Conservation (phyloP, 805 yeast species). For the Saccharomycopsis amapae region DNA sequence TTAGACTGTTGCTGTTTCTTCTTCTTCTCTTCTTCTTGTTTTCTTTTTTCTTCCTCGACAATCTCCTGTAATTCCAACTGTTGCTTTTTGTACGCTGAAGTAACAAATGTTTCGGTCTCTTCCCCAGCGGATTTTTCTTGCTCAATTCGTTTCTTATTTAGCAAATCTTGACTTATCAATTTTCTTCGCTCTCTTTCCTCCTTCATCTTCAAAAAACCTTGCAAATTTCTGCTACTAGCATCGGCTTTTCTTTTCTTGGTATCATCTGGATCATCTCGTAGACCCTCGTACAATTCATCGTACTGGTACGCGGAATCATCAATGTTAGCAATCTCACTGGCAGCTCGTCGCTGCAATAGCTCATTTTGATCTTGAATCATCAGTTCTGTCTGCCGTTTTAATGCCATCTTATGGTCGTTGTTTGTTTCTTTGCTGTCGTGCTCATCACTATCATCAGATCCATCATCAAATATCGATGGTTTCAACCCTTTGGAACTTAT, state of each 20-base stretch:
- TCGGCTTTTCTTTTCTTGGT: constrained; percentile 15
- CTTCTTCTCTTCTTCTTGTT: constrained; percentile 9
- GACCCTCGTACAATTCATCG: constrained; percentile 38
- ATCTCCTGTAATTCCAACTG: constrained; percentile 26
- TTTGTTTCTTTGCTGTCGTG: not conserved
- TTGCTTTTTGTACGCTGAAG: constrained; percentile 34
- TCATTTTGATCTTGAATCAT: not conserved
- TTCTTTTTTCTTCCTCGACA: not conserved
- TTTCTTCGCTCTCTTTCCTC: constrained; percentile 6
- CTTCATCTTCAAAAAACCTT: constrained; percentile 1
- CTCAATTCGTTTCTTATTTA: constrained; percentile 19
- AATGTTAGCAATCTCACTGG: not conserved
- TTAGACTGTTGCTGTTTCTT: constrained; percentile 5
- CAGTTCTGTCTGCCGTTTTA: not conserved
- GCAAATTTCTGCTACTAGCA: constrained; percentile 1
- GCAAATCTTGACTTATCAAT: not conserved
- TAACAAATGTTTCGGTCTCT: constrained; percentile 36
- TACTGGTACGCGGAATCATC: constrained; percentile 27
- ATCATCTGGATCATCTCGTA: constrained; percentile 30
- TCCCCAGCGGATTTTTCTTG: constrained; percentile 30
- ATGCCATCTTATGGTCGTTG: not conserved
- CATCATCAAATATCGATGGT: not conserved
- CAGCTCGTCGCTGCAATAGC: not conserved
- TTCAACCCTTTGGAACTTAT: not conserved
- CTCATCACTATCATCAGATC: not conserved